Evolutionary conservation across 768 basidiomycete genomes (phyloP).

Genomic region (Calvatia gigantea): DNA sequence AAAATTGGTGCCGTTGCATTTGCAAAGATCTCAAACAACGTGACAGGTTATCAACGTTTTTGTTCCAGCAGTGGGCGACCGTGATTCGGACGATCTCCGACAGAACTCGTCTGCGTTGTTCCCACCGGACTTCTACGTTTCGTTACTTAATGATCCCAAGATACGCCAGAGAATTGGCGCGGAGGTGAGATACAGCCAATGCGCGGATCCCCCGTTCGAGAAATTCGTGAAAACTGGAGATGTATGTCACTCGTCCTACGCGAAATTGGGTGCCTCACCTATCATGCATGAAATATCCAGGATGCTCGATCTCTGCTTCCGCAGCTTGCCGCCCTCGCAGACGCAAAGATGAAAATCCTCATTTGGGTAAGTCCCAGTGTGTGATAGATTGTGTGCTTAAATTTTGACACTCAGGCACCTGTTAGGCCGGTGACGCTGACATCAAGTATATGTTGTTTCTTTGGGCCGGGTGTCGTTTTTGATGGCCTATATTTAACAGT

Average conservation of each 20-base stretch:
- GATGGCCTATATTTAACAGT: slow-evolving; percentile 18
- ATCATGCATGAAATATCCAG: slow-evolving; percentile 21
- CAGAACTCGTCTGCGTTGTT: slow-evolving; percentile 51
- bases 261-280: not conserved
- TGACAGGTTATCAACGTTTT: slow-evolving; percentile 44
- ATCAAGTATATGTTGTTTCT: slow-evolving; percentile 36
- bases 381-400: not conserved
- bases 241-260: slow-evolving; percentile 27
- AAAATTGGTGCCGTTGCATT: not conserved
- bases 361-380: slow-evolving; percentile 38
- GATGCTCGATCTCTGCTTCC: slow-evolving; percentile 55
- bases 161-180: slow-evolving; percentile 51
- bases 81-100: slow-evolving; percentile 54
- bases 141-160: slow-evolving; percentile 35
- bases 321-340: slow-evolving; percentile 42
- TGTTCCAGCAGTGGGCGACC: slow-evolving; percentile 46
- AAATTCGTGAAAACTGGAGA: slow-evolving; percentile 54
- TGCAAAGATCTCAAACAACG: not conserved
- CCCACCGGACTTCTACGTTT: slow-evolving; percentile 54
- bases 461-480: not conserved
- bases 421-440: slow-evolving; percentile 45
- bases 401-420: slow-evolving; percentile 13
- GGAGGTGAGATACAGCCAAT: slow-evolving; percentile 43
- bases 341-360: slow-evolving; percentile 38
- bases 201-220: slow-evolving; percentile 38